Evolutionary conservation across 2,329 filamentous ascomycete genomes (phyloP).

Genomic region (Exophiala sp.): DNA sequence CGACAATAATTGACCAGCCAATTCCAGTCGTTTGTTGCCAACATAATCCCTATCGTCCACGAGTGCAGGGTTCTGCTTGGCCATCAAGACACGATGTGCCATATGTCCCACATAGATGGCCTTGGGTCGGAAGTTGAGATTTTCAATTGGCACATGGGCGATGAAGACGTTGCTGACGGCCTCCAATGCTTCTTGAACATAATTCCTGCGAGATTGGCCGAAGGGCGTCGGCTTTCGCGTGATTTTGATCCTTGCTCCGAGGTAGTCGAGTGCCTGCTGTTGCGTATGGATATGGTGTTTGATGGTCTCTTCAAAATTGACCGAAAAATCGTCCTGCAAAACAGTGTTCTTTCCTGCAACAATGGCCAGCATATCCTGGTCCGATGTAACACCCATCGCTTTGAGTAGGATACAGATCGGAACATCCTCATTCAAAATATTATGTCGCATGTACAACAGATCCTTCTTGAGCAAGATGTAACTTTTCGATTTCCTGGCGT

Average conservation of each 20-base stretch:
- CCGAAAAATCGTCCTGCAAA: slow-evolving; percentile 91
- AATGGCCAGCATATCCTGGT: slow-evolving; percentile 90
- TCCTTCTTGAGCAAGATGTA: slow-evolving; percentile 95
- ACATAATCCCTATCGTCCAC: slow-evolving; percentile 98
- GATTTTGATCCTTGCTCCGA: slow-evolving; percentile 84
- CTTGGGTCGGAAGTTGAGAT: slow-evolving; percentile 94
- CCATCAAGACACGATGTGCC: slow-evolving; percentile 94
- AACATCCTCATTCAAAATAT: slow-evolving; percentile 88
- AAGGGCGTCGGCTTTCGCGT: slow-evolving; percentile 61
- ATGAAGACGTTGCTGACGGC: slow-evolving; percentile 90
- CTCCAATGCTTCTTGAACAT: slow-evolving; percentile 87
- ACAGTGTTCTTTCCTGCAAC: slow-evolving; percentile 81
- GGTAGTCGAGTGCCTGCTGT: slow-evolving; percentile 90
- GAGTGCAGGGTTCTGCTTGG: slow-evolving; percentile 79
- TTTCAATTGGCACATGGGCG: slow-evolving; percentile 87
- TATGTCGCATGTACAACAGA: slow-evolving; percentile 82
- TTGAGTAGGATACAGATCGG: slow-evolving; percentile 92
- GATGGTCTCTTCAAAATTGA: slow-evolving; percentile 91
- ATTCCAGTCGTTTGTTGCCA: slow-evolving; percentile 90
- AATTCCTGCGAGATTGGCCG: slow-evolving; percentile 65
- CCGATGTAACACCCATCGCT: slow-evolving; percentile 87
- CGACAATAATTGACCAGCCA: slow-evolving; percentile 90
- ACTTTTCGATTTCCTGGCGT: slow-evolving; percentile 96
- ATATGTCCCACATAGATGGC: slow-evolving; percentile 95
- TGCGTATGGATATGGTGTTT: slow-evolving; percentile 85